Evolutionary conservation across 1,284 basidiomycete species (phyloP).

Genomic region (Boletus holoroseus): DNA sequence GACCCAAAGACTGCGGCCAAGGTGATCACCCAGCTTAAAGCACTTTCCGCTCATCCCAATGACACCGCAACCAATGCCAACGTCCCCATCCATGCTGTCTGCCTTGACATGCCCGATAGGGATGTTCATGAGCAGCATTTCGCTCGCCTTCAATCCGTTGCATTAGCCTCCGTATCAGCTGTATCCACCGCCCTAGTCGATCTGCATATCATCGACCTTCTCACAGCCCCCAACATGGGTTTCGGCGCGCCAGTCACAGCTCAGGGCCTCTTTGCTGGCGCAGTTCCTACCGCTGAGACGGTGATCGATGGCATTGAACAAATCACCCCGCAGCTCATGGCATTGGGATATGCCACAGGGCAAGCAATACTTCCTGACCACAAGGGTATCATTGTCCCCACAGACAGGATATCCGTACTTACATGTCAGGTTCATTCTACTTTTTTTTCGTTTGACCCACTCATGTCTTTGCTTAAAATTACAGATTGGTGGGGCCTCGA

Average conservation of each 20-base stretch:
- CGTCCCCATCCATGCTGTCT: conserved; percentile 69
- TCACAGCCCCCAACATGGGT: conserved; percentile 53
- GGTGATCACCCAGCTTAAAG: conserved; percentile 61
- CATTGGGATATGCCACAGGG: conserved; percentile 73
- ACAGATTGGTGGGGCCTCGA: conserved; percentile 83
- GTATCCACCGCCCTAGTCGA: conserved; percentile 48
- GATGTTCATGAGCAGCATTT: conserved; percentile 58
- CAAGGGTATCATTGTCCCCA: conserved; percentile 62
- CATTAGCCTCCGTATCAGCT: conserved; percentile 46
- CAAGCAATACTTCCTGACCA: conserved; percentile 63
- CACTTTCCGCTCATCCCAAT: conserved; percentile 38
- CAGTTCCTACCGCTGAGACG: conserved; percentile 67
- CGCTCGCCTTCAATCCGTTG: conserved; percentile 40
- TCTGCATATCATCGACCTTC: conserved; percentile 54
- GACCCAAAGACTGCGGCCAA: conserved; percentile 62
- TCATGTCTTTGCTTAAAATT: conserved; percentile 8
- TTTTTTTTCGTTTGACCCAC: not conserved
- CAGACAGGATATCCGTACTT: conserved; percentile 67
- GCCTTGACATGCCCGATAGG: conserved; percentile 54
- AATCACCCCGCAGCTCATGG: conserved; percentile 71
- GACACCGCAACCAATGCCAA: conserved; percentile 19
- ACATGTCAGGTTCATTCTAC: conserved; percentile 52
- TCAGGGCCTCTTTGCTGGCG: conserved; percentile 60
- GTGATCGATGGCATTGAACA: conserved; percentile 61
- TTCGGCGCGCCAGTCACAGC: conserved; percentile 53